A percentile compares a stretch with the other conserved stretches of the same genome.
Conservation (phyloP, 148 eudicot genomes). For the Vaccinium macrocarpon region DNA sequence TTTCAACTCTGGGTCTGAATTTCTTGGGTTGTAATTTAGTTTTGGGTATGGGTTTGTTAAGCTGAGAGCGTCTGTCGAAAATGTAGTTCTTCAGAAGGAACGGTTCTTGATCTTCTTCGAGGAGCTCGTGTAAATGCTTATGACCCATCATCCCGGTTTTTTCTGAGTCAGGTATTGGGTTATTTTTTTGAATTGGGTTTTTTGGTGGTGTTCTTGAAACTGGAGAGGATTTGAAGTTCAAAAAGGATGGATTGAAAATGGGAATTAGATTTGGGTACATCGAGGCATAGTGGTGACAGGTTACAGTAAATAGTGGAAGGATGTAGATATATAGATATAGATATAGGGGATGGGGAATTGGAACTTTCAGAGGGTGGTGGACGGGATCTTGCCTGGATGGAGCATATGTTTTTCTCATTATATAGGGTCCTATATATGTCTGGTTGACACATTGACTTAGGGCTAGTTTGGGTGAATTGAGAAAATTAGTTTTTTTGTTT, state of each 20-base stretch:
- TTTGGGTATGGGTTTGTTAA: conserved; percentile 26
- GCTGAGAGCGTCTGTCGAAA: conserved; percentile 39
- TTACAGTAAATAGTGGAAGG: not conserved
- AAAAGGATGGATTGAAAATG: conserved; percentile 10
- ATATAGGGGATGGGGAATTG: not conserved
- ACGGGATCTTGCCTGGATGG: not conserved
- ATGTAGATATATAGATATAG: not conserved
- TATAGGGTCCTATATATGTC: too few relatives aligned
- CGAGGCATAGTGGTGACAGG: not conserved
- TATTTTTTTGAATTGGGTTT: not conserved
- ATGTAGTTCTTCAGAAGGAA: conserved; percentile 57
- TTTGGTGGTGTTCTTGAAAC: not conserved
- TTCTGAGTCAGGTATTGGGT: not conserved
- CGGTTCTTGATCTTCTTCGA: conserved; percentile 85
- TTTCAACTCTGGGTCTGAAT: conserved; percentile 30
- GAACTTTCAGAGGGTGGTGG: not conserved
- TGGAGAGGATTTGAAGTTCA: not conserved
- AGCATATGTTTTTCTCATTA: not conserved
- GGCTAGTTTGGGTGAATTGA: too few relatives aligned
- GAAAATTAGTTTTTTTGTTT: too few relatives aligned
- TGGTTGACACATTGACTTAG: too few relatives aligned
- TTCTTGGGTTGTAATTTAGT: conserved; percentile 18
- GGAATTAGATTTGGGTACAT: conserved; percentile 18
- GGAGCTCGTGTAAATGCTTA: conserved; percentile 61
- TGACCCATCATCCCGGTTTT: conserved; percentile 32